Evolutionary conservation across 306 rosid genomes (phyloP).

Genomic region (Chamaecrista fasciculata): DNA sequence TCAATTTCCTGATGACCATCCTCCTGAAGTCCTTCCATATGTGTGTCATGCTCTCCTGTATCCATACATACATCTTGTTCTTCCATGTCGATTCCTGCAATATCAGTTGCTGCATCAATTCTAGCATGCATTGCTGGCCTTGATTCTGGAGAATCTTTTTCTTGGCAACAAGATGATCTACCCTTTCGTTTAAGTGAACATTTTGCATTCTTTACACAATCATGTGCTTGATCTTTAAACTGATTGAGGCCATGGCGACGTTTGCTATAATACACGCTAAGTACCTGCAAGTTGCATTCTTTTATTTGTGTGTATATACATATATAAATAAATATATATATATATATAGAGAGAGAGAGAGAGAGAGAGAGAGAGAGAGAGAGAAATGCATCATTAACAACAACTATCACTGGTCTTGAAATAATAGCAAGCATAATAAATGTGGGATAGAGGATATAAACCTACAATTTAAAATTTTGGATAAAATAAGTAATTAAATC

Average conservation of each 20-base stretch:
- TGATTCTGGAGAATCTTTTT: constrained; percentile 37
- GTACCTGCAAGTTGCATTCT: constrained; percentile 59
- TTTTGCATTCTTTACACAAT: constrained; percentile 30
- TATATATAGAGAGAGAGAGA: no score
- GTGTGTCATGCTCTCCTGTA: constrained; percentile 37
- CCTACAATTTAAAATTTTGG: neutral
- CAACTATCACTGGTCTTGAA: constrained; percentile 17
- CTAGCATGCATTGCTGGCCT: constrained; percentile 51
- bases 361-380: neutral
- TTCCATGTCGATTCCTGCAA: constrained; percentile 34
- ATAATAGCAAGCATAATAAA: constrained; percentile 16
- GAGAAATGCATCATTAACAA: neutral
- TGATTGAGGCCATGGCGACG: constrained; percentile 50
- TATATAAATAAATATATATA: no score
- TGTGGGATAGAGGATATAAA: neutral
- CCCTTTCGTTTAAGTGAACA: constrained; percentile 31
- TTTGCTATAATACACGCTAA: constrained; percentile 60
- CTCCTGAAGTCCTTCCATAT: constrained; percentile 42
- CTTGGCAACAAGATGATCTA: constrained; percentile 39
- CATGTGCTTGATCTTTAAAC: constrained; percentile 39
- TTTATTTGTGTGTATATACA: neutral
- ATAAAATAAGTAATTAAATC: neutral
- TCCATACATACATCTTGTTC: constrained; percentile 35
- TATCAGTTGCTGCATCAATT: constrained; percentile 43
- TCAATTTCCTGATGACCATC: constrained; percentile 42